Conservation (phyloP, 2,329 filamentous ascomycete genomes). For the Phyllosticta citrichinensis region DNA sequence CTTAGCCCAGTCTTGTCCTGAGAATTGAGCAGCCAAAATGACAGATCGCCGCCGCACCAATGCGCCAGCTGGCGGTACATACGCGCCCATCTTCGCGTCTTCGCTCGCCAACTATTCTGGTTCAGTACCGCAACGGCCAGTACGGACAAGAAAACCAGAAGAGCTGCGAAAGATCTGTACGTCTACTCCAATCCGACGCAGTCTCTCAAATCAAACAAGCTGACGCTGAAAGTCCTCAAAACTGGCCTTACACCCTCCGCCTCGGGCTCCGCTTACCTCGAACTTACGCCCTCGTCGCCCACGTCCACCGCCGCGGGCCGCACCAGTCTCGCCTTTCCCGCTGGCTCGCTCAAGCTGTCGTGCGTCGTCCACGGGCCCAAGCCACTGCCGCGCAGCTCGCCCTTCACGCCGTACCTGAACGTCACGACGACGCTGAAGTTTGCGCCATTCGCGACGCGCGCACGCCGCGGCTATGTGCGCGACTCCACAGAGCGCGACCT, state of each 20-base stretch:
- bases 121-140: conserved; percentile 37
- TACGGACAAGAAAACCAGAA: conserved; percentile 53
- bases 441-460: conserved; percentile 80
- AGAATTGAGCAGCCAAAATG: conserved; percentile 41
- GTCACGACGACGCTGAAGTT: conserved; percentile 93
- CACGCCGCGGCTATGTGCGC: conserved; percentile 73
- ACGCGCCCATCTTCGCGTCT: conserved; percentile 59
- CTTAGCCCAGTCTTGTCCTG: not conserved
- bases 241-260: conserved; percentile 89
- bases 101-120: conserved; percentile 38
- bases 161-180: conserved; percentile 79
- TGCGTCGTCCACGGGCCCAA: conserved; percentile 91
- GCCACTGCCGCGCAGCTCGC: conserved; percentile 77
- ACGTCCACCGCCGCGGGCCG: conserved; percentile 26
- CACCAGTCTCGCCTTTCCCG: conserved; percentile 40
- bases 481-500: conserved; percentile 83
- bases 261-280: conserved; percentile 83
- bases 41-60: conserved; percentile 84
- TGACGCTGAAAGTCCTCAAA: conserved; percentile 58
- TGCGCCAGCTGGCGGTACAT: conserved; percentile 68
- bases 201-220: conserved; percentile 14
- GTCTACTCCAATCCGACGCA: not conserved
- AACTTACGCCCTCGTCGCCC: conserved; percentile 37
- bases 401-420: conserved; percentile 86
- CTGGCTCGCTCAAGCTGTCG: conserved; percentile 74